phyloP scores from a whole-genome alignment of 176 grass and related monocot species.

The Zoysia japonica region DNA sequence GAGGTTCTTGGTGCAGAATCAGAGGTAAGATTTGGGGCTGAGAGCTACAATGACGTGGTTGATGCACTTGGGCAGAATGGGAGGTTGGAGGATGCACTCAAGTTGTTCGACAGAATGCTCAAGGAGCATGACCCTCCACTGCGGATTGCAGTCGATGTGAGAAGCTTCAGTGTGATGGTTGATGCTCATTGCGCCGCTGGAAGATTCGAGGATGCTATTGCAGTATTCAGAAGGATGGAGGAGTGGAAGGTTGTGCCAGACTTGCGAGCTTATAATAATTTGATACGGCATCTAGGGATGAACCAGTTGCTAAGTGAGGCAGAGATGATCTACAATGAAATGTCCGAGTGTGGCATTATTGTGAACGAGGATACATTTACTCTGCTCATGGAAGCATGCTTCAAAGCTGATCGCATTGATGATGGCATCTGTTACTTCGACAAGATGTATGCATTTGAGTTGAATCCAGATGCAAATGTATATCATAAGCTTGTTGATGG shows the following conservation, averaged over 20 bases:
- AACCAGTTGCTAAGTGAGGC: slow-evolving; percentile 46
- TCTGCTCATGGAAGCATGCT: slow-evolving; percentile 66
- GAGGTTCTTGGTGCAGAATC: slow-evolving; percentile 47
- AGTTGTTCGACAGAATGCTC: slow-evolving; percentile 77
- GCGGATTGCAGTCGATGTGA: slow-evolving; percentile 57
- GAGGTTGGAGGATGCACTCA: slow-evolving; percentile 65
- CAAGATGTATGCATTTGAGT: slow-evolving; percentile 60
- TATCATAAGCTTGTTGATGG: slow-evolving; percentile 60
- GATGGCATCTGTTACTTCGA: slow-evolving; percentile 68
- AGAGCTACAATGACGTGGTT: slow-evolving; percentile 59
- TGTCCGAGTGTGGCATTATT: slow-evolving; percentile 37
- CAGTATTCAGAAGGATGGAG: slow-evolving; percentile 58
- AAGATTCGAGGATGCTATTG: slow-evolving; percentile 59
- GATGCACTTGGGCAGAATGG: slow-evolving; percentile 60
- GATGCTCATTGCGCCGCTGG: slow-evolving; percentile 69
- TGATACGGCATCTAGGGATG: slow-evolving; percentile 61
- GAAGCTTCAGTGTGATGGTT: slow-evolving; percentile 74
- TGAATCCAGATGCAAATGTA: slow-evolving; percentile 61
- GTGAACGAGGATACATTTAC: slow-evolving; percentile 59
- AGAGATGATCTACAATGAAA: slow-evolving; percentile 64
- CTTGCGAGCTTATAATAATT: slow-evolving; percentile 67
- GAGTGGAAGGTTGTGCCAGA: slow-evolving; percentile 62
- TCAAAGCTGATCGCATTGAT: slow-evolving; percentile 50
- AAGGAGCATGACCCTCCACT: slow-evolving; percentile 64
- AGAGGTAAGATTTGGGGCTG: slow-evolving; percentile 48